These are phyloP conservation scores for Cyclocybe cylindracea DNA, from an alignment of 768 basidiomycete species.

Conservation along the genomic window DNA sequence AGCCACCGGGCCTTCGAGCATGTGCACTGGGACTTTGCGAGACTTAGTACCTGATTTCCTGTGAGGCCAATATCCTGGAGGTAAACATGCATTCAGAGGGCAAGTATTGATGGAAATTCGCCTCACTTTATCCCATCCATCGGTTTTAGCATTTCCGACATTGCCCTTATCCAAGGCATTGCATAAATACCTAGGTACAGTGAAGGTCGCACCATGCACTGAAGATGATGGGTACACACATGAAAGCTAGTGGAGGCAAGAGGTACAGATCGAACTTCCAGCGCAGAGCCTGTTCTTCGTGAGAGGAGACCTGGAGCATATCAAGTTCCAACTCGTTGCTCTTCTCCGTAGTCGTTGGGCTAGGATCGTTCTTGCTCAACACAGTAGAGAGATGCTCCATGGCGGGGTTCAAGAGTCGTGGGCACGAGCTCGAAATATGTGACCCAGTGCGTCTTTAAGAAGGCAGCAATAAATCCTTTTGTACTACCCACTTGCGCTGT, in stretches of 20 bases:
- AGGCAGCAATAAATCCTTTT: too few species aligned
- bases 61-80: conserved; percentile 40
- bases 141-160: conserved; percentile 54
- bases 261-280: conserved; percentile 44
- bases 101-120: background rate
- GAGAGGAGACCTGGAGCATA: conserved; percentile 14
- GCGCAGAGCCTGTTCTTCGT: conserved; percentile 32
- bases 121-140: conserved; percentile 46
- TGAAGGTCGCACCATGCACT: background rate
- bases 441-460: too few species aligned
- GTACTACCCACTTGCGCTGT: background rate
- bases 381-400: conserved; percentile 9
- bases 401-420: conserved; percentile 2
- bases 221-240: conserved; percentile 25
- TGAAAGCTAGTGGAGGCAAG: conserved; percentile 43
- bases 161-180: conserved; percentile 54
- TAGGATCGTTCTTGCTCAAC: conserved; percentile 1
- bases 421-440: background rate
- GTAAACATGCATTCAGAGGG: background rate
- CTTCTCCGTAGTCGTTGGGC: conserved; percentile 1
- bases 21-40: background rate
- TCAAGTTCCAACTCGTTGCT: conserved; percentile 8
- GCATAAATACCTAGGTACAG: conserved; percentile 40
- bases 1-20: background rate
- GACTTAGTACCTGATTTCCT: conserved; percentile 40